Percentiles rank a stretch among this genome's conserved stretches.
These are phyloP conservation scores for Pezicula radicicola DNA, from an alignment of 2,329 filamentous ascomycete genomes.

Conservation along the genomic window DNA sequence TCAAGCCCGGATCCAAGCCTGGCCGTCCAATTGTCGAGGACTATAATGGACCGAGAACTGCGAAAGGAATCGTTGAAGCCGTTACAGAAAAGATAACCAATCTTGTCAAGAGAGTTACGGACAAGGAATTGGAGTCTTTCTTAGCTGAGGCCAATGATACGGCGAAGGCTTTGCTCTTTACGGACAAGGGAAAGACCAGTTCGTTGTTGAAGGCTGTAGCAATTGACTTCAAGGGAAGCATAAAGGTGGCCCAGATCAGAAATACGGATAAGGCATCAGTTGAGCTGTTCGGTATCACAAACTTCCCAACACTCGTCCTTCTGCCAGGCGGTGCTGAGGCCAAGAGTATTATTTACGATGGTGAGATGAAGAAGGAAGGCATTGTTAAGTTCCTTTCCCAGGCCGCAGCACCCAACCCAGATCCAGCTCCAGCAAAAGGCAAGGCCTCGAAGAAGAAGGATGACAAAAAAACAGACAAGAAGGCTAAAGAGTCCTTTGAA, in stretches of 20 bases:
- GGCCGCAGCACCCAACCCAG: constrained; percentile 74
- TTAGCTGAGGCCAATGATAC: constrained; percentile 62
- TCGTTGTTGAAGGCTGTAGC: constrained; percentile 80
- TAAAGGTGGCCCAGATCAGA: constrained; percentile 79
- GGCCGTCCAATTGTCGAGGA: constrained; percentile 83
- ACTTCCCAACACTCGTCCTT: constrained; percentile 79
- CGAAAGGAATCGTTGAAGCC: constrained; percentile 84
- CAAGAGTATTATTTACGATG: constrained; percentile 71
- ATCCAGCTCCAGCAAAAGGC: constrained; percentile 52
- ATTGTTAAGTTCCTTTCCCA: constrained; percentile 83
- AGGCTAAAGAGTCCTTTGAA: constrained; percentile 43
- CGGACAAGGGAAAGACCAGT: constrained; percentile 86
- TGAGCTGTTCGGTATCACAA: constrained; percentile 70
- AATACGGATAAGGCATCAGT: constrained; percentile 64
- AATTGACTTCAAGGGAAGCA: constrained; percentile 82
- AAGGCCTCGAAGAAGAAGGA: constrained; percentile 43
- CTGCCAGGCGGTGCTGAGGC: constrained; percentile 66
- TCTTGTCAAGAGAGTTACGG: constrained; percentile 76
- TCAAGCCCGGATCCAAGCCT: constrained; percentile 78
- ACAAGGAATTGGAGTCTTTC: constrained; percentile 77
- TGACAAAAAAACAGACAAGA: constrained; percentile 24
- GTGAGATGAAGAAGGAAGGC: constrained; percentile 79
- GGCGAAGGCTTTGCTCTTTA: constrained; percentile 88
- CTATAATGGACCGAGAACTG: constrained; percentile 79
- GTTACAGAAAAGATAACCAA: constrained; percentile 89